These are phyloP conservation scores for Hanseniaspora uvarum DNA, from an alignment of 1,139 yeast genomes.

Conservation along the genomic window DNA sequence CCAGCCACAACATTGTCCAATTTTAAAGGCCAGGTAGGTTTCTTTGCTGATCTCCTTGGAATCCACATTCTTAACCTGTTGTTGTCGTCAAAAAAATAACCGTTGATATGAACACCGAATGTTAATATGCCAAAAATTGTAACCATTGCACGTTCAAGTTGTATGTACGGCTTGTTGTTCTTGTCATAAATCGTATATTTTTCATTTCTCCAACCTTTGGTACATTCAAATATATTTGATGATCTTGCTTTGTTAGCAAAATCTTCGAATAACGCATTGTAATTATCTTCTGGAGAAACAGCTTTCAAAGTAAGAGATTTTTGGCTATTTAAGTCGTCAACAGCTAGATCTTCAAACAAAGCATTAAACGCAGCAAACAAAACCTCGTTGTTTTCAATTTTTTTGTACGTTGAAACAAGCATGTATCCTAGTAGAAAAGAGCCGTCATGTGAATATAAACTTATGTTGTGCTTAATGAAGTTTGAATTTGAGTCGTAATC, in stretches of 20 bases:
- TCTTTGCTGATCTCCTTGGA: slow-evolving; percentile 64
- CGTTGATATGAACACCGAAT: slow-evolving; percentile 81
- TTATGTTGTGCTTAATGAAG: slow-evolving; percentile 25
- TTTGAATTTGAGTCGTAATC: slow-evolving; percentile 21
- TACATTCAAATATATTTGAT: slow-evolving; percentile 24
- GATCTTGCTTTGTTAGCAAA: slow-evolving; percentile 22
- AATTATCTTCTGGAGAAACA: neutral
- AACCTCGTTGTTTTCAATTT: slow-evolving; percentile 21
- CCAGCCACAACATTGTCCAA: slow-evolving; percentile 93
- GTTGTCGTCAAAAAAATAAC: slow-evolving; percentile 45
- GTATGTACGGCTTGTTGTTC: slow-evolving; percentile 45
- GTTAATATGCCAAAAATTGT: slow-evolving; percentile 76
- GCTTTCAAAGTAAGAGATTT: neutral
- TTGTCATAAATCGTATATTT: slow-evolving; percentile 62
- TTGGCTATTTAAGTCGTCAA: neutral
- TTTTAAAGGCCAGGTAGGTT: slow-evolving; percentile 83
- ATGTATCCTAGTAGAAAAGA: slow-evolving; percentile 26
- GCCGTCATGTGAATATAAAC: slow-evolving; percentile 24
- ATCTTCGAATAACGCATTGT: slow-evolving; percentile 25
- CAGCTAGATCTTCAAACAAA: slow-evolving; percentile 20
- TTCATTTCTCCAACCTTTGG: slow-evolving; percentile 83
- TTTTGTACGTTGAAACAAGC: slow-evolving; percentile 23
- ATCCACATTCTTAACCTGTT: slow-evolving; percentile 60
- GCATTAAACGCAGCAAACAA: slow-evolving; percentile 20
- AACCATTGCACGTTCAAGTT: slow-evolving; percentile 70